Evolutionary conservation across 176 grass and related monocot species (phyloP).

Genomic region (Poa pratensis): DNA sequence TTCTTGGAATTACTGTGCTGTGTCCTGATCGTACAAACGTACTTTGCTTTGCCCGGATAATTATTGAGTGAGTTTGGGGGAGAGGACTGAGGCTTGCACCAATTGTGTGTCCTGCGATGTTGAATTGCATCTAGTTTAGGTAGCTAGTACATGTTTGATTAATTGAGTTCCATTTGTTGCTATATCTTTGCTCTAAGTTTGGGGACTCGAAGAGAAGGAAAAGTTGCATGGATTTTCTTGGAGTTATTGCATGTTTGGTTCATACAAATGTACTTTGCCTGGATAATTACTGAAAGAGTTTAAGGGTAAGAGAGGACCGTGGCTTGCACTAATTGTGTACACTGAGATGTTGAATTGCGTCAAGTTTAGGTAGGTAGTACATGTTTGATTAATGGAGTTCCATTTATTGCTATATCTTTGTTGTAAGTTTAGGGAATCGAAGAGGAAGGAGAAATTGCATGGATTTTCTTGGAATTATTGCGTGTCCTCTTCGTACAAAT

Average conservation of each 20-base stretch:
- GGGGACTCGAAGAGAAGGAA: not conserved
- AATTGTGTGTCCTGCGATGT: not conserved
- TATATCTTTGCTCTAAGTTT: slow-evolving; percentile 5
- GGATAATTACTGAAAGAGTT: too few species aligned
- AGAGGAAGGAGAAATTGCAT: not conserved
- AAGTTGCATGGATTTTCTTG: not conserved
- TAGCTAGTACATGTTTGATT: not conserved
- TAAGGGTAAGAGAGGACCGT: not conserved
- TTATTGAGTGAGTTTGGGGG: not conserved
- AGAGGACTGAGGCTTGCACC: not conserved
- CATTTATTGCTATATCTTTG: slow-evolving; percentile 1
- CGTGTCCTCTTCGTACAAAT: not conserved
- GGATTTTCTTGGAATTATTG: not conserved
- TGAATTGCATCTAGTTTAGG: not conserved
- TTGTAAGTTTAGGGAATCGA: not conserved
- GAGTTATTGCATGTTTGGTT: not conserved
- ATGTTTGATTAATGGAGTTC: not conserved
- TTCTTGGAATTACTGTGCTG: not conserved
- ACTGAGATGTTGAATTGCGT: not conserved
- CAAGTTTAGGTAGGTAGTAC: not conserved
- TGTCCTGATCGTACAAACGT: too few species aligned
- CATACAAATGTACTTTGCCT: too few species aligned
- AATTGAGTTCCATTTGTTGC: not conserved
- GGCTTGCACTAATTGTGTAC: not conserved
- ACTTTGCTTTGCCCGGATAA: not conserved